A percentile compares a stretch with the other conserved stretches of the same genome.
phyloP scores from a whole-genome alignment of 2,329 filamentous ascomycete species.

The Tolypocladium tundrense region DNA sequence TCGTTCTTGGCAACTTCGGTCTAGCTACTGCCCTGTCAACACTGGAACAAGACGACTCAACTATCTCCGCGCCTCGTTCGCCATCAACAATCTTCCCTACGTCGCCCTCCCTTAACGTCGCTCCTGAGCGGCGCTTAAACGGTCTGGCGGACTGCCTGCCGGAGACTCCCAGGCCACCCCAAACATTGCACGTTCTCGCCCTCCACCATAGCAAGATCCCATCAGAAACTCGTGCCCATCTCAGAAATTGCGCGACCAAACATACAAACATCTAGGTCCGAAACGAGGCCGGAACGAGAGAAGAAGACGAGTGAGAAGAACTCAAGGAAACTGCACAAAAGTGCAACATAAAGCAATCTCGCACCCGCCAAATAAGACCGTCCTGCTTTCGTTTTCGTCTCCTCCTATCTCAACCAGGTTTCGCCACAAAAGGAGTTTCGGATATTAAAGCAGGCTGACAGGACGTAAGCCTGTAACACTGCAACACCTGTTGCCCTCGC shows the following conservation, averaged over 20 bases:
- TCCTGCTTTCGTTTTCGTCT: not conserved
- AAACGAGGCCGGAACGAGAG: not conserved
- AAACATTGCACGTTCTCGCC: not conserved
- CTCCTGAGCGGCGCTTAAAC: not conserved
- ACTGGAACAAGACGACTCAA: not conserved
- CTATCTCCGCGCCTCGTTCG: not conserved
- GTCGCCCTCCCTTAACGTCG: not conserved
- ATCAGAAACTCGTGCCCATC: not conserved
- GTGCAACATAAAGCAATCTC: not conserved
- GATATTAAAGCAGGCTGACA: not conserved
- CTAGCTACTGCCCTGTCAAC: not conserved
- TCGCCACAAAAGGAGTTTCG: not conserved
- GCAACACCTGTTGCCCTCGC: not conserved
- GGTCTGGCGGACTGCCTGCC: not conserved
- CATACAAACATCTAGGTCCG: conserved; percentile 3
- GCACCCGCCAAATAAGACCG: not conserved
- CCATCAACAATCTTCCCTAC: not conserved
- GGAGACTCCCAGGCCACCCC: not conserved
- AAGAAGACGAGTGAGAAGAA: not conserved
- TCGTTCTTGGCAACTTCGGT: not conserved
- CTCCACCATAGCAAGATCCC: not conserved
- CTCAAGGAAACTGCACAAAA: not conserved
- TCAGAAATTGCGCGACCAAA: not conserved
- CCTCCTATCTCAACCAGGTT: not conserved
- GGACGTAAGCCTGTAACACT: not conserved